Percentiles rank a stretch among this genome's conserved stretches.
Conservation (phyloP, 306 rosid genomes). For the Medicago ruthenica region DNA sequence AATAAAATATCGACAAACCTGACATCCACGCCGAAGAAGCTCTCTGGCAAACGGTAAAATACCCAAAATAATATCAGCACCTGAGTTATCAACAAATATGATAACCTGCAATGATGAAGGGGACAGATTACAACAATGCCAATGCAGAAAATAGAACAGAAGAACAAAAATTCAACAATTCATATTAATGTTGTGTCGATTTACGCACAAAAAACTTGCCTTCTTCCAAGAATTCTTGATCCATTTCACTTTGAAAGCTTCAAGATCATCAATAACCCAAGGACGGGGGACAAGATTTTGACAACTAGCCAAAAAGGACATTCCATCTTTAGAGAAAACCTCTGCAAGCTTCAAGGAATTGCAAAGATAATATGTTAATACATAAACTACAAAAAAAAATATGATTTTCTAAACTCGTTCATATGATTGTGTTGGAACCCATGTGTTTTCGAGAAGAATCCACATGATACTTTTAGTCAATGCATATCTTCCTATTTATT, state of each 20-base stretch:
- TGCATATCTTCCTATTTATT: not conserved
- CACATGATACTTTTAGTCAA: not conserved
- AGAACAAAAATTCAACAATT: slow-evolving; percentile 9
- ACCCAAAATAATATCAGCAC: slow-evolving; percentile 94
- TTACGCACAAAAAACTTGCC: slow-evolving; percentile 60
- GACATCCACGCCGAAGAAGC: slow-evolving; percentile 81
- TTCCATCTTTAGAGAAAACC: slow-evolving; percentile 87
- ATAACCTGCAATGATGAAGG: slow-evolving; percentile 63
- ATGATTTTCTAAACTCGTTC: slow-evolving; percentile 11
- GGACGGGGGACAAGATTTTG: slow-evolving; percentile 96
- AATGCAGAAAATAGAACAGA: slow-evolving; percentile 31
- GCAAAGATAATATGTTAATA: slow-evolving; percentile 42
- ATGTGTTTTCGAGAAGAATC: not conserved
- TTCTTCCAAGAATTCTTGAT: slow-evolving; percentile 86
- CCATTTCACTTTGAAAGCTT: slow-evolving; percentile 78
- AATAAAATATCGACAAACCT: slow-evolving; percentile 60
- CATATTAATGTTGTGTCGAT: slow-evolving; percentile 13
- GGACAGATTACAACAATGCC: slow-evolving; percentile 41
- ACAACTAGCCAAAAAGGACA: slow-evolving; percentile 92
- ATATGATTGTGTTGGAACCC: not conserved
- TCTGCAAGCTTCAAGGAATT: slow-evolving; percentile 87
- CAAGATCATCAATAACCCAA: slow-evolving; percentile 97
- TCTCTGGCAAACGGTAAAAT: slow-evolving; percentile 97
- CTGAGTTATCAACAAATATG: slow-evolving; percentile 96
- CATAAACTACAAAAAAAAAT: slow-evolving; percentile 16